phyloP scores from a whole-genome alignment of 1,139 yeast species.

The Sugiyamaella sp. region DNA sequence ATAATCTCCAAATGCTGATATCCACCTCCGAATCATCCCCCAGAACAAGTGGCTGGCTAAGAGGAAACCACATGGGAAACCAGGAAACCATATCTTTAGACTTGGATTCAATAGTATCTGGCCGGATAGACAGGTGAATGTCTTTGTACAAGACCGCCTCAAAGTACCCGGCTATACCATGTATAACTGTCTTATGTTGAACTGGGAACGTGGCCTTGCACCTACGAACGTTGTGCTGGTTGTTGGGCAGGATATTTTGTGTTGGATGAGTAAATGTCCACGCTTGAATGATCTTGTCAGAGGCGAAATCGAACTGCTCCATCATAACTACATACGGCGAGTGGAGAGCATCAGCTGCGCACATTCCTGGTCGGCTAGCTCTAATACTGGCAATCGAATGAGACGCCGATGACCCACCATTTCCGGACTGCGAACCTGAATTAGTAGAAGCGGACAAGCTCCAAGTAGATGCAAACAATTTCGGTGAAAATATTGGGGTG shows the following conservation, averaged over 20 bases:
- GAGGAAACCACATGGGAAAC: slow-evolving; percentile 78
- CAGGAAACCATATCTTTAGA: slow-evolving; percentile 65
- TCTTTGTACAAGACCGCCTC: slow-evolving; percentile 65
- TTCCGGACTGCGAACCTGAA: slow-evolving; percentile 12
- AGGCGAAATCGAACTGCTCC: slow-evolving; percentile 50
- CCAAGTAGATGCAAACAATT: slow-evolving; percentile 44
- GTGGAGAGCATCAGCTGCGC: slow-evolving; percentile 38
- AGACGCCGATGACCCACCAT: slow-evolving; percentile 6
- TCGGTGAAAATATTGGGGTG: slow-evolving; percentile 68
- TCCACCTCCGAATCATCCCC: slow-evolving; percentile 58
- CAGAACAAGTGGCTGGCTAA: slow-evolving; percentile 53
- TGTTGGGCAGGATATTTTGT: slow-evolving; percentile 22
- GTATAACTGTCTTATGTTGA: slow-evolving; percentile 55
- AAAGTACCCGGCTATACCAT: slow-evolving; percentile 78
- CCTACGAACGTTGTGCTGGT: slow-evolving; percentile 40
- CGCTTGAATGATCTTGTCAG: slow-evolving; percentile 33
- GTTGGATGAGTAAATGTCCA: slow-evolving; percentile 41
- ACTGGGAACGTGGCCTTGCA: slow-evolving; percentile 45
- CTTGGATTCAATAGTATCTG: slow-evolving; percentile 46
- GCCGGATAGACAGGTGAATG: slow-evolving; percentile 57
- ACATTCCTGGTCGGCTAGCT: slow-evolving; percentile 21
- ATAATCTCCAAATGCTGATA: slow-evolving; percentile 51
- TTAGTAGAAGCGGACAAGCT: slow-evolving; percentile 19
- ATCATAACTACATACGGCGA: slow-evolving; percentile 65
- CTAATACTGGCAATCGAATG: slow-evolving; percentile 17